A percentile compares a stretch with the other conserved stretches of the same genome.
These are phyloP conservation scores for Exophiala spinifera DNA, from an alignment of 2,329 filamentous ascomycete genomes.

Conservation along the genomic window DNA sequence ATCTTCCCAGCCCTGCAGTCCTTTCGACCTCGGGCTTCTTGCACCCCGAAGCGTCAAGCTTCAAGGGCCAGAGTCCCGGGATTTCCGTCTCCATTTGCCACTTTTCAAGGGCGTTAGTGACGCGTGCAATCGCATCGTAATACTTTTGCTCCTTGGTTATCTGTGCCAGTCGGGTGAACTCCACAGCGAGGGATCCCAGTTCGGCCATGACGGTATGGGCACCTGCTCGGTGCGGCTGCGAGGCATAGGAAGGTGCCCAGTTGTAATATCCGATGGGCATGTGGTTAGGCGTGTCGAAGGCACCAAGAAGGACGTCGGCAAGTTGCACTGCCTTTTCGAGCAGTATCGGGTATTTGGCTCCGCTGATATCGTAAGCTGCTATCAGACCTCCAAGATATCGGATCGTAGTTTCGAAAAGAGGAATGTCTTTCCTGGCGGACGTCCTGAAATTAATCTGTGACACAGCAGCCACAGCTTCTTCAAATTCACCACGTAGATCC, in stretches of 20 bases:
- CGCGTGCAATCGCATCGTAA: constrained; percentile 83
- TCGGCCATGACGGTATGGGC: constrained; percentile 60
- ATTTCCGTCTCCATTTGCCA: constrained; percentile 69
- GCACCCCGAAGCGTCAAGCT: constrained; percentile 75
- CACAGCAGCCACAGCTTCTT: constrained; percentile 69
- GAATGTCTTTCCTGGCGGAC: constrained; percentile 65
- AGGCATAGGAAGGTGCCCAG: constrained; percentile 67
- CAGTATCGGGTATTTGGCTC: constrained; percentile 62
- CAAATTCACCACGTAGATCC: constrained; percentile 73
- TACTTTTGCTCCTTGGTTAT: constrained; percentile 77
- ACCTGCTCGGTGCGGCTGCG: constrained; percentile 55
- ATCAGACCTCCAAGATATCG: constrained; percentile 84
- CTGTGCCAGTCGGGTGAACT: constrained; percentile 86
- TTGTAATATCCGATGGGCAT: constrained; percentile 82
- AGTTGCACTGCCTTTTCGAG: constrained; percentile 76
- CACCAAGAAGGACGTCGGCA: constrained; percentile 74
- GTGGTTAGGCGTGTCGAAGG: constrained; percentile 89
- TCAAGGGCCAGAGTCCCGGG: constrained; percentile 76
- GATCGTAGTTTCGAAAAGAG: constrained; percentile 91
- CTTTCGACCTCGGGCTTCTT: constrained; percentile 43
- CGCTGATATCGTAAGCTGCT: constrained; percentile 82
- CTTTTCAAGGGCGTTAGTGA: constrained; percentile 74
- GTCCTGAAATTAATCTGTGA: constrained; percentile 79
- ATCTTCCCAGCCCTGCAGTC: constrained; percentile 1
- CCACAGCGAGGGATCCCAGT: constrained; percentile 75